phyloP scores from a whole-genome alignment of 192 early-diverging fungal species.

The Backusella luteola region DNA sequence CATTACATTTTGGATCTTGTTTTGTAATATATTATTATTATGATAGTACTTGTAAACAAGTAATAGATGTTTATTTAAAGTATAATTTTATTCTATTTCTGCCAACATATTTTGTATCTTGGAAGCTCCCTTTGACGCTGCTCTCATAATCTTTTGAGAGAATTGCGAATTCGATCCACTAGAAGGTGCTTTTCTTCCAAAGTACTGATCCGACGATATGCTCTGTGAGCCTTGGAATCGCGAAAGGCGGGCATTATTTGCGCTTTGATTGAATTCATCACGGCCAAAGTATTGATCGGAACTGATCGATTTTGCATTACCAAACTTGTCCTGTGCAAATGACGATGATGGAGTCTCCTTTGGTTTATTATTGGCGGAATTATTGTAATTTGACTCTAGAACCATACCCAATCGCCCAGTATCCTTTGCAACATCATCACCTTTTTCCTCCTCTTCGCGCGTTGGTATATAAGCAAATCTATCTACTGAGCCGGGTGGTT shows the following conservation, averaged over 20 bases:
- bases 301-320: conserved; percentile 82
- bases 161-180: conserved; percentile 23
- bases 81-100: not conserved
- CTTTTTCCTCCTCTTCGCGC: not conserved
- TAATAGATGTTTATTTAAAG: too few relatives aligned
- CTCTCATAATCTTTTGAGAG: conserved; percentile 45
- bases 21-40: too few relatives aligned
- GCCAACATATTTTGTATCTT: conserved; percentile 39
- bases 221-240: conserved; percentile 74
- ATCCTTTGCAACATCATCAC: not conserved
- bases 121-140: conserved; percentile 48
- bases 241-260: conserved; percentile 44
- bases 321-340: conserved; percentile 75
- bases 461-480: conserved; percentile 11
- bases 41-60: too few relatives aligned
- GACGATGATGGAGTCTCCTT: not conserved
- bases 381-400: not conserved
- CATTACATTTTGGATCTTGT: too few relatives aligned
- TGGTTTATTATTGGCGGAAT: not conserved
- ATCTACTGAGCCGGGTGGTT: not conserved
- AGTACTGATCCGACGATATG: conserved; percentile 84
- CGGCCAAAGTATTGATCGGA: conserved; percentile 92
- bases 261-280: conserved; percentile 60
- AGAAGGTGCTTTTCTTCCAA: conserved; percentile 47
- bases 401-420: conserved; percentile 1